Conservation (phyloP, 257 asterid species). For the Linderniella brevidens region DNA sequence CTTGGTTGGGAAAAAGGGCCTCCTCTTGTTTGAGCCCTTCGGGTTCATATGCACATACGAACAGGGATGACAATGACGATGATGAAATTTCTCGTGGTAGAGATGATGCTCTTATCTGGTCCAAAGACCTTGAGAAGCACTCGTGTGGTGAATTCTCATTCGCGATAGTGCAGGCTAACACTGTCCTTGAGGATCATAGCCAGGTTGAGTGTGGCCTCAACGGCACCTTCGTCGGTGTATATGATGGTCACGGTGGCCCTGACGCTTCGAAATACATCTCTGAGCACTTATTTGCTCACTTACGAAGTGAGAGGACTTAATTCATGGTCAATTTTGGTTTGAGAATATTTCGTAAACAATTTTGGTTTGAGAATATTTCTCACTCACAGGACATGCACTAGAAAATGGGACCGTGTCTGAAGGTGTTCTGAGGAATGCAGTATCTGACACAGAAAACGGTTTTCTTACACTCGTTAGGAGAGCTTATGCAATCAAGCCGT, state of each 20-base stretch:
- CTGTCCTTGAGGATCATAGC: slow-evolving; percentile 51
- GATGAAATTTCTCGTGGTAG: slow-evolving; percentile 18
- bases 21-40: slow-evolving; percentile 42
- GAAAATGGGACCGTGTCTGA: slow-evolving; percentile 35
- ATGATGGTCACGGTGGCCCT: slow-evolving; percentile 82
- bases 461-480: slow-evolving; percentile 29
- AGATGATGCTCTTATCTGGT: slow-evolving; percentile 45
- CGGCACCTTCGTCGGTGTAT: slow-evolving; percentile 61
- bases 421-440: slow-evolving; percentile 31
- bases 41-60: slow-evolving; percentile 52
- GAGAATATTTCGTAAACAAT: too few relatives aligned
- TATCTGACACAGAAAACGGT: slow-evolving; percentile 48
- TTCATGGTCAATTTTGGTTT: too few relatives aligned
- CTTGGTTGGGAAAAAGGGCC: slow-evolving; percentile 54
- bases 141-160: slow-evolving; percentile 56
- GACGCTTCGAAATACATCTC: slow-evolving; percentile 41
- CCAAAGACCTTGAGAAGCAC: slow-evolving; percentile 48
- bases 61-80: slow-evolving; percentile 38
- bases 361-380: neutral
- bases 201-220: slow-evolving; percentile 45
- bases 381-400: slow-evolving; percentile 32
- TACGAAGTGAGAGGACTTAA: slow-evolving; percentile 30
- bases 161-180: slow-evolving; percentile 54
- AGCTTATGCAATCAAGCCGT: slow-evolving; percentile 21
- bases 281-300: slow-evolving; percentile 33